Conservation (phyloP, 2,329 filamentous ascomycete species). For the Bipolaris victoriae region DNA sequence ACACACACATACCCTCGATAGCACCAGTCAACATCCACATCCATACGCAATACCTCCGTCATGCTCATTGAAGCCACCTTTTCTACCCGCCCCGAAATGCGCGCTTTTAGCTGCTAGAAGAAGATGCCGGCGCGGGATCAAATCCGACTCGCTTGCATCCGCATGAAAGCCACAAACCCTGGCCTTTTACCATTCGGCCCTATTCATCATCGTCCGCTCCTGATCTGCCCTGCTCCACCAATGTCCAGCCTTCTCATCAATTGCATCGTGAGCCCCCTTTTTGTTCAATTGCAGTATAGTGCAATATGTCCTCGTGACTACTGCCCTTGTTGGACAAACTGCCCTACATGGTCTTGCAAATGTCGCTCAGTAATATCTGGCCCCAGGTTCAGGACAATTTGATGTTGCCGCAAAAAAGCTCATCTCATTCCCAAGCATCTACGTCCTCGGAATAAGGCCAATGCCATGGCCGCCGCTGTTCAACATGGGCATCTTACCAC, state of each 20-base stretch:
- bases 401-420: background rate
- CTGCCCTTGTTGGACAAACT: background rate
- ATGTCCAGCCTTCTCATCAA: slow-evolving; percentile 7
- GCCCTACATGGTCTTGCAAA: background rate
- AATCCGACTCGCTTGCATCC: slow-evolving; percentile 24
- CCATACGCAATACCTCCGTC: slow-evolving; percentile 6
- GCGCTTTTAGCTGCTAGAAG: slow-evolving; percentile 1
- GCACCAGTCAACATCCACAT: background rate
- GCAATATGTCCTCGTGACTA: background rate
- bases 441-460: slow-evolving; percentile 13
- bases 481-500: slow-evolving; percentile 17
- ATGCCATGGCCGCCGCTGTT: slow-evolving; percentile 21
- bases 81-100: slow-evolving; percentile 16
- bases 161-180: slow-evolving; percentile 23
- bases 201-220: slow-evolving; percentile 12
- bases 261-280: slow-evolving; percentile 13
- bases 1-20: slow-evolving; percentile 4
- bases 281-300: slow-evolving; percentile 11
- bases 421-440: background rate
- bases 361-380: background rate
- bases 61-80: slow-evolving; percentile 18
- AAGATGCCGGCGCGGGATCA: slow-evolving; percentile 19
- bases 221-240: slow-evolving; percentile 13
- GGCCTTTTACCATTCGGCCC: slow-evolving; percentile 22
- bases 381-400: slow-evolving; percentile 1